phyloP scores from a whole-genome alignment of 805 yeast genomes.

The Pichia paraexigua region DNA sequence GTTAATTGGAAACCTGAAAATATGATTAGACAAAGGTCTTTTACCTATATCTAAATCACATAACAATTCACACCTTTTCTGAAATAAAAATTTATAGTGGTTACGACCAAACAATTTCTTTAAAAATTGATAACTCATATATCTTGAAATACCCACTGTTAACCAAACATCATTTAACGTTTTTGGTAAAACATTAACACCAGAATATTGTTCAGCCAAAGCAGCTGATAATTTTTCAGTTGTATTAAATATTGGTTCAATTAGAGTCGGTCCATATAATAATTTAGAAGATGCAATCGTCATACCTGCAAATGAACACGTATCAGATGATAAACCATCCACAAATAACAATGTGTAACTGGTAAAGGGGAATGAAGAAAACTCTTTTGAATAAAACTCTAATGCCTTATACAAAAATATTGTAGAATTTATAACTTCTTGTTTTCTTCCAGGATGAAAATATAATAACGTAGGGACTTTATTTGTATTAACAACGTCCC shows the following conservation, averaged over 20 bases:
- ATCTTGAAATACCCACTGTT: slow-evolving; percentile 74
- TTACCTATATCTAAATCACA: slow-evolving; percentile 70
- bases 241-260: slow-evolving; percentile 69
- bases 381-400: slow-evolving; percentile 78
- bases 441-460: slow-evolving; percentile 50
- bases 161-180: slow-evolving; percentile 82
- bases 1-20: slow-evolving; percentile 54
- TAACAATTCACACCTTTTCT: slow-evolving; percentile 53
- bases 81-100: slow-evolving; percentile 67
- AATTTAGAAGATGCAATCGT: slow-evolving; percentile 52
- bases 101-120: slow-evolving; percentile 72
- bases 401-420: slow-evolving; percentile 69
- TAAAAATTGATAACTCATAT: slow-evolving; percentile 69
- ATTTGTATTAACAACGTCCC: slow-evolving; percentile 19
- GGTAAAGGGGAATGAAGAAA: slow-evolving; percentile 88
- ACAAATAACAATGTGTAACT: slow-evolving; percentile 75
- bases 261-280: slow-evolving; percentile 61
- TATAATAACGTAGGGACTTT: slow-evolving; percentile 54
- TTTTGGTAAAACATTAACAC: slow-evolving; percentile 80
- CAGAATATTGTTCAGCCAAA: slow-evolving; percentile 86
- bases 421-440: slow-evolving; percentile 61
- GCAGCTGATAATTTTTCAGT: slow-evolving; percentile 65
- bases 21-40: slow-evolving; percentile 73
- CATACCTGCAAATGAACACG: slow-evolving; percentile 67
- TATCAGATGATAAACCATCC: slow-evolving; percentile 40